Evolutionary conservation across 2,329 filamentous ascomycete genomes (phyloP).

Genomic region (Penicillium sp.): DNA sequence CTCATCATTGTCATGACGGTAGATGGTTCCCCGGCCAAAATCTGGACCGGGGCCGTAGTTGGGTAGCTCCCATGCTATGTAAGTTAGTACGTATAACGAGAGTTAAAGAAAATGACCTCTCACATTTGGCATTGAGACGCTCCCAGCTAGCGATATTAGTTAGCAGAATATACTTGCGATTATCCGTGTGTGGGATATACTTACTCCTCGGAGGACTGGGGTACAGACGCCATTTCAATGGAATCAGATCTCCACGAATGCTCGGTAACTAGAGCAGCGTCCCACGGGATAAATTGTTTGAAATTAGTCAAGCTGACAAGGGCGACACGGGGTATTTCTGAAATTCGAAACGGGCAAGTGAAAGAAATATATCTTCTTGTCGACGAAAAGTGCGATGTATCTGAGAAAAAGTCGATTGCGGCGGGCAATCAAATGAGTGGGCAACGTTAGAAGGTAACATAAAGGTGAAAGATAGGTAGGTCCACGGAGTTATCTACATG

Average conservation of each 20-base stretch:
- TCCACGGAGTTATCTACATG: no score
- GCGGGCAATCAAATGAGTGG: background rate
- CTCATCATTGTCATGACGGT: background rate
- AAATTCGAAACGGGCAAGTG: background rate
- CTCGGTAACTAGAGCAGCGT: background rate
- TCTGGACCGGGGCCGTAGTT: constrained; percentile 3
- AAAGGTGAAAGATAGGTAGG: background rate
- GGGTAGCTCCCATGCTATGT: constrained; percentile 2
- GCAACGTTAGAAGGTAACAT: background rate
- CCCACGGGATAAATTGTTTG: background rate
- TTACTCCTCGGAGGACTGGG: background rate
- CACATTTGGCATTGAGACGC: constrained; percentile 1
- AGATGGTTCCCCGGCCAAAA: background rate
- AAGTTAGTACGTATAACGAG: background rate
- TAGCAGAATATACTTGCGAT: background rate
- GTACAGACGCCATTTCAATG: background rate
- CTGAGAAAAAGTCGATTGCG: background rate
- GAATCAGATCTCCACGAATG: background rate
- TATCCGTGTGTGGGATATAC: background rate
- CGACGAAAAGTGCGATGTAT: background rate
- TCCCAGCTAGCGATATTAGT: background rate
- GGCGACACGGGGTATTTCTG: background rate
- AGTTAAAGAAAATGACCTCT: background rate
- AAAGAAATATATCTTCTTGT: background rate
- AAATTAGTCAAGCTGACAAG: background rate